These are phyloP conservation scores for Ophiocordyceps sinensis DNA, from an alignment of 2,329 filamentous ascomycete genomes.

Conservation along the genomic window DNA sequence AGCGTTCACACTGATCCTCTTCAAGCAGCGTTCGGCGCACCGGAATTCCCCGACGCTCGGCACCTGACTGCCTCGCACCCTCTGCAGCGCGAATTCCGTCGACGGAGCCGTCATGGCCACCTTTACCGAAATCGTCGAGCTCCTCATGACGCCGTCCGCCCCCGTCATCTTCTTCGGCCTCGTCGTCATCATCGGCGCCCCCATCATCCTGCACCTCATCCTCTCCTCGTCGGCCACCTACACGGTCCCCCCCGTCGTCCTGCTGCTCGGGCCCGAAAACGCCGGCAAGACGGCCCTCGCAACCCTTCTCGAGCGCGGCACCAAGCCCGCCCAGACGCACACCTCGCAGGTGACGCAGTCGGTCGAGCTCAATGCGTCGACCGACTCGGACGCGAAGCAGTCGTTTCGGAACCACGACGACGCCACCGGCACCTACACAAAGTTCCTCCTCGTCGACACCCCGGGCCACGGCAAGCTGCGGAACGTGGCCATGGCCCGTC, in stretches of 20 bases:
- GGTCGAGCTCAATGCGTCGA: conserved; percentile 40
- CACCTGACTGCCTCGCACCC: too few relatives aligned
- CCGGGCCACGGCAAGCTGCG: conserved; percentile 94
- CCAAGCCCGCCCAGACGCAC: conserved; percentile 31
- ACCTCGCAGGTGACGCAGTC: conserved; percentile 35
- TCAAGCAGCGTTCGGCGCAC: too few relatives aligned
- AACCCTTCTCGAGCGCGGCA: conserved; percentile 53
- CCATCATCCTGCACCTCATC: conserved; percentile 62
- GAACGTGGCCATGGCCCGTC: conserved; percentile 43
- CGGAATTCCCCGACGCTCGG: too few relatives aligned
- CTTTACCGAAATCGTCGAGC: conserved; percentile 29
- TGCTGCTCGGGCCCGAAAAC: conserved; percentile 68
- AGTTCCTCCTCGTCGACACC: conserved; percentile 72
- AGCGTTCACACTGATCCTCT: too few relatives aligned
- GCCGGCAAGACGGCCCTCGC: conserved; percentile 79
- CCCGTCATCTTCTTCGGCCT: conserved; percentile 53
- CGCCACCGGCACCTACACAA: conserved; percentile 41
- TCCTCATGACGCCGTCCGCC: conserved; percentile 43
- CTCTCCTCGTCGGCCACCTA: conserved; percentile 54
- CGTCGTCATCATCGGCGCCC: conserved; percentile 56
- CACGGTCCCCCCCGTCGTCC: conserved; percentile 56
- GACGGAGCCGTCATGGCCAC: conserved; percentile 18
- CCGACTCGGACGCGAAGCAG: conserved; percentile 24
- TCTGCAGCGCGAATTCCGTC: neutral
- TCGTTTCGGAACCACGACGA: conserved; percentile 43